Evolutionary conservation across 331 rosid genomes (phyloP).

Genomic region (Acacia concinna): DNA sequence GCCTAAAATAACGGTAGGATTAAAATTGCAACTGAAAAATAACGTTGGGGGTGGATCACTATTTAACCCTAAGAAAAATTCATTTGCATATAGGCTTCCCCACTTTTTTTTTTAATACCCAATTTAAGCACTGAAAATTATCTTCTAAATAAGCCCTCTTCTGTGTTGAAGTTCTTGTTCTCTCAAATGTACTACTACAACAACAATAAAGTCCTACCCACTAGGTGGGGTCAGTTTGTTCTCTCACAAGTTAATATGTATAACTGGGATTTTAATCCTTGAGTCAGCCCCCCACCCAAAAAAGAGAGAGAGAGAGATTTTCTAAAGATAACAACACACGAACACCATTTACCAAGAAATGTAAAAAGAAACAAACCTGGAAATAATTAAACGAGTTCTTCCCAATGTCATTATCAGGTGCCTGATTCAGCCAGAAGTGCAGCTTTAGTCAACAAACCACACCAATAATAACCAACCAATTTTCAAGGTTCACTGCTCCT

Average conservation of each 20-base stretch:
- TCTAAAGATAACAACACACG: background rate
- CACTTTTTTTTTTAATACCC: background rate
- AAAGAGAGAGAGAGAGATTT: background rate
- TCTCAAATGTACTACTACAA: background rate
- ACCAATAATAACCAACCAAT: background rate
- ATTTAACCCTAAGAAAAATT: too few species aligned
- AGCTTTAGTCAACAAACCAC: slow-evolving; percentile 36
- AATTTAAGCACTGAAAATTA: background rate
- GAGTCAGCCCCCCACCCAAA: background rate
- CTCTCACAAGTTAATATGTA: background rate
- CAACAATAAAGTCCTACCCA: too few species aligned
- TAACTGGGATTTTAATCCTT: background rate
- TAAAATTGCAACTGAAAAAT: too few species aligned
- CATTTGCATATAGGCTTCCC: slow-evolving; percentile 13
- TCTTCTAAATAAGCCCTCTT: background rate
- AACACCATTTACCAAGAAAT: slow-evolving; percentile 12
- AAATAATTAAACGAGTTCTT: slow-evolving; percentile 87
- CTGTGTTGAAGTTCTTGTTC: background rate
- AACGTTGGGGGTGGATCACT: too few species aligned
- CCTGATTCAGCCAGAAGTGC: slow-evolving; percentile 46
- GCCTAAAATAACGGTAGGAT: too few species aligned
- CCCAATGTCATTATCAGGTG: slow-evolving; percentile 92
- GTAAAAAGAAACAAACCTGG: slow-evolving; percentile 65
- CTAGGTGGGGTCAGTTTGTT: too few species aligned
- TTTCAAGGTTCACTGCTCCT: background rate